Evolutionary conservation across 2,329 filamentous ascomycete genomes (phyloP).

Genomic region (Sarocladiaceae sp.): DNA sequence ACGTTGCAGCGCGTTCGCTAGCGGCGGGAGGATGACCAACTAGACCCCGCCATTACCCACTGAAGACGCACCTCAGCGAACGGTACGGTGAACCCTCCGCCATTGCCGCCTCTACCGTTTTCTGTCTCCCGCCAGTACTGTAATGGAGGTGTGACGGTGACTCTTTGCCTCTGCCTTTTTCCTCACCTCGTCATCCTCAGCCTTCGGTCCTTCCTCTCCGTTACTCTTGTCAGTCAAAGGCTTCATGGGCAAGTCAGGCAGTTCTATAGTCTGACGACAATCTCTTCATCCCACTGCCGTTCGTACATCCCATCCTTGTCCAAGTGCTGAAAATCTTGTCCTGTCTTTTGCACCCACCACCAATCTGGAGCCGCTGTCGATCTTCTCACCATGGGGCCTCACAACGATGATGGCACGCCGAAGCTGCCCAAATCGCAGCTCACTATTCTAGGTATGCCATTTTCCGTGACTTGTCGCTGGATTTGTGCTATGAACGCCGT

Average conservation of each 20-base stretch:
- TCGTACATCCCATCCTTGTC: not conserved
- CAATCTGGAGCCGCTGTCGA: not conserved
- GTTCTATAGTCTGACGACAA: not conserved
- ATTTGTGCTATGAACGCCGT: not conserved
- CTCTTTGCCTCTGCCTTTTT: not conserved
- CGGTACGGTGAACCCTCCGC: not conserved
- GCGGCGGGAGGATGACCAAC: not conserved
- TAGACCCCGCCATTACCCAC: conserved; percentile 4
- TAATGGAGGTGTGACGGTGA: no score
- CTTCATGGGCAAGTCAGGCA: conserved; percentile 4
- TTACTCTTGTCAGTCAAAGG: not conserved
- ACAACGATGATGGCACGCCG: conserved; percentile 28
- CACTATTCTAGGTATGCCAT: conserved; percentile 66
- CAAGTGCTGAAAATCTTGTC: not conserved
- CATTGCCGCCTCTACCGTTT: not conserved
- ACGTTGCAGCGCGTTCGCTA: conserved; percentile 1
- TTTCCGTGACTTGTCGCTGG: not conserved
- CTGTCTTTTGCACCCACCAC: not conserved
- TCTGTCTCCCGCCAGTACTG: no score
- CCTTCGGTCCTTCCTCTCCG: not conserved
- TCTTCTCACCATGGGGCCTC: conserved; percentile 5
- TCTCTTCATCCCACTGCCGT: not conserved
- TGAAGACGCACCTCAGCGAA: not conserved
- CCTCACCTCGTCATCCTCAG: not conserved
- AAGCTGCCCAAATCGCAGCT: conserved; percentile 76